A percentile compares a stretch with the other conserved stretches of the same genome.
These are phyloP conservation scores for Candida verbasci DNA, from an alignment of 805 yeast genomes.

Conservation along the genomic window DNA sequence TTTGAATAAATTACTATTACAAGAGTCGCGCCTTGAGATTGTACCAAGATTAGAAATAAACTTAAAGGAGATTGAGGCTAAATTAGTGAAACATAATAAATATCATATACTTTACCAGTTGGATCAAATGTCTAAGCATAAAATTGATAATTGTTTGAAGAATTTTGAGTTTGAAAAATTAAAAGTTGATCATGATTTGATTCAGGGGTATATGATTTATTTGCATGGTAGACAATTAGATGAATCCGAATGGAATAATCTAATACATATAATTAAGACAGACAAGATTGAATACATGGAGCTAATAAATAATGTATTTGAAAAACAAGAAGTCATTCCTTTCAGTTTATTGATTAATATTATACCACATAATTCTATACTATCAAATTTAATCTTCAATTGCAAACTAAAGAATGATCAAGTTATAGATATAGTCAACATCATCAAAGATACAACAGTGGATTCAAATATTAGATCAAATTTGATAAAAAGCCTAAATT, in stretches of 20 bases:
- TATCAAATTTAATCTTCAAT: constrained; percentile 21
- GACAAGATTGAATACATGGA: constrained; percentile 5
- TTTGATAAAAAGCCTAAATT: constrained; percentile 20
- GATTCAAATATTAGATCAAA: constrained; percentile 28
- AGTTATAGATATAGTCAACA: constrained; percentile 16
- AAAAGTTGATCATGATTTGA: constrained; percentile 24
- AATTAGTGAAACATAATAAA: constrained; percentile 3
- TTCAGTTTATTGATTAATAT: constrained; percentile 28
- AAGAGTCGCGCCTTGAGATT: neutral
- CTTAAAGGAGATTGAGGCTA: constrained; percentile 1
- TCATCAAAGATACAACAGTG: constrained; percentile 20
- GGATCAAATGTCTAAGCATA: neutral
- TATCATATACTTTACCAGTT: constrained; percentile 6
- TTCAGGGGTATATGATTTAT: constrained; percentile 31
- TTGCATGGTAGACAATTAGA: constrained; percentile 5
- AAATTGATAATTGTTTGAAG: constrained; percentile 16
- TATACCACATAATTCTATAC: constrained; percentile 29
- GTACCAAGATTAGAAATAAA: neutral
- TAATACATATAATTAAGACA: constrained; percentile 14
- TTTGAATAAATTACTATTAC: constrained; percentile 7
- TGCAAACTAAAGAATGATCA: constrained; percentile 11
- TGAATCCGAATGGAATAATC: constrained; percentile 13
- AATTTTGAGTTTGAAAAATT: constrained; percentile 24
- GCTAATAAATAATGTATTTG: constrained; percentile 15
- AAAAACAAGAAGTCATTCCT: constrained; percentile 5